Evolutionary conservation across 257 asterid species (phyloP), one percentile per base, ranked within the genome.

Genomic region (Linderniella brevidens): DNA sequence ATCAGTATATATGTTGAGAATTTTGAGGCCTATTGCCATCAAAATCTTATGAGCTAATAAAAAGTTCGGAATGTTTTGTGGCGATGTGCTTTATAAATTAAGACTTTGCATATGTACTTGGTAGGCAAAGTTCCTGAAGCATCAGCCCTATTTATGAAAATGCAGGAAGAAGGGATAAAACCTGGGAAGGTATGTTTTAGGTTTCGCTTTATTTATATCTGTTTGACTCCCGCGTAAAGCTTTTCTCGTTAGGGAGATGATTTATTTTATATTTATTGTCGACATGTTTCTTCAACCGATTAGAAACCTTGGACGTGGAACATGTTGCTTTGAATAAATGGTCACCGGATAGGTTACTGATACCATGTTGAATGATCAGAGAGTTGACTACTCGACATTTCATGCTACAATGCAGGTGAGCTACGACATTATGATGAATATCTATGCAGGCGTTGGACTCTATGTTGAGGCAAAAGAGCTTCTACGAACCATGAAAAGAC

Each of bases 121-220:
- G 70, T 60, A 87, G 97, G 95, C 60, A 80, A 77, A 67, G 61
- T 66, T 53, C 54, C 57, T 20, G 93, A 80, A 72, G 95, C 97
- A 50, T 70, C 86, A 19, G 71, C 64, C 52, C 66, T 88, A 41
- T 83, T 84, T 64, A 62, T 54, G 40, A 74, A 72, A 68, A 84
- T 88, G 97, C 86, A 63, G 71, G 79, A 70, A 66, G 86, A 75
- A 74, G 92, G 94, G 64, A 80, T 88, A 62, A 68, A 61, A 62
- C 90, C 84, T 12, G 95, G 95, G 25, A 64, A 62, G 88, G 97
- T 87, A 69, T 12, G 79, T 54, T 29, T 13, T 42, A 57, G 37
- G 11, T 17, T 37, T 17, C 11, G 19, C 9, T 8, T 11, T 8
- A 11, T 1, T 13, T 18, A n/a, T n/a, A n/a, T 11, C 12, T 14